Evolutionary conservation across 2,329 filamentous ascomycete species (phyloP).

Genomic region (Proliferodiscus dingleyae): DNA sequence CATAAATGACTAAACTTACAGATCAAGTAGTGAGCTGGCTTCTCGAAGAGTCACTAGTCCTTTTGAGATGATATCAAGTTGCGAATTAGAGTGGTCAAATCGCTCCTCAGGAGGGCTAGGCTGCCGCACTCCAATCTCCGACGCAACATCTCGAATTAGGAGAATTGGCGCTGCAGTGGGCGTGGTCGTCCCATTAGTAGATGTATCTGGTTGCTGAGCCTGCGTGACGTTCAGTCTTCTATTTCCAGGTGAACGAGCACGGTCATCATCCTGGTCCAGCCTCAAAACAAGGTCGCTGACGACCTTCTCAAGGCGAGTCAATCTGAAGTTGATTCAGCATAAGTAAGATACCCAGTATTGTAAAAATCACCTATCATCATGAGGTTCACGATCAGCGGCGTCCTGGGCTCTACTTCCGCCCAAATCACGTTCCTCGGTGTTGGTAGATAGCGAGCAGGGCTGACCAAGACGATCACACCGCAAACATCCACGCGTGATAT

Average conservation of each 20-base stretch:
- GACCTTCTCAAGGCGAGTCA: slow-evolving; percentile 13
- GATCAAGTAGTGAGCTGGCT: slow-evolving; percentile 21
- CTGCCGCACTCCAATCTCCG: slow-evolving; percentile 23
- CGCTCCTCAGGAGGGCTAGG: background rate
- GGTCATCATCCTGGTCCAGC: slow-evolving; percentile 2
- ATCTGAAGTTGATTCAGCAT: slow-evolving; percentile 1
- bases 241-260: background rate
- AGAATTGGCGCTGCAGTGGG: slow-evolving; percentile 28
- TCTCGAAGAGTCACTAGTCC: slow-evolving; percentile 23
- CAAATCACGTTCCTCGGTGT: background rate
- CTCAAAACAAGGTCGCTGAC: slow-evolving; percentile 9
- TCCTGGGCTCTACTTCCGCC: background rate
- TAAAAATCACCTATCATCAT: background rate
- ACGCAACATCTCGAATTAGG: slow-evolving; percentile 30
- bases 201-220: background rate
- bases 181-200: background rate
- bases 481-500: slow-evolving; percentile 31
- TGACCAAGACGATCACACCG: slow-evolving; percentile 35
- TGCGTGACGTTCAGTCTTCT: background rate
- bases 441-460: slow-evolving; percentile 31
- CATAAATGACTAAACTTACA: slow-evolving; percentile 14
- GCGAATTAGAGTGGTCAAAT: background rate
- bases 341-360: background rate
- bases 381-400: background rate
- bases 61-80: slow-evolving; percentile 26